Evolutionary conservation across 202 grass and related monocot genomes (phyloP).

Genomic region (Digitaria exilis): DNA sequence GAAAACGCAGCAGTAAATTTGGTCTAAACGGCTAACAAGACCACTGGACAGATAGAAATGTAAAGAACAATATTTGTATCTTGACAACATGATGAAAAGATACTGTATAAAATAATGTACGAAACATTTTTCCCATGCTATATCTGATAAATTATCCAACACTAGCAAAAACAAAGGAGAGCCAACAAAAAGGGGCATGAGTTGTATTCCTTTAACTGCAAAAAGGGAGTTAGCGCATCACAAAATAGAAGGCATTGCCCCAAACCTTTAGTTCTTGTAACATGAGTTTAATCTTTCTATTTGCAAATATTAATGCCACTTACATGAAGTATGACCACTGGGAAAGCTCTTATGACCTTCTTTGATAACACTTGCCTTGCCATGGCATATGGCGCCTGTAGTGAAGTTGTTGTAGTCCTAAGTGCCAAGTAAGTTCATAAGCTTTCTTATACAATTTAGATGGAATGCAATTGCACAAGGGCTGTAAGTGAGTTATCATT

Average conservation of each 20-base stretch:
- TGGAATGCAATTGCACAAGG: slow-evolving; percentile 8
- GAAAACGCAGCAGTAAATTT: background rate
- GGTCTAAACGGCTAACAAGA: background rate
- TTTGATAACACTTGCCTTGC: slow-evolving; percentile 71
- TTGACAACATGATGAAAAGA: background rate
- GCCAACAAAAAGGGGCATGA: background rate
- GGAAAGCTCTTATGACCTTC: slow-evolving; percentile 98
- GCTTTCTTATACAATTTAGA: background rate
- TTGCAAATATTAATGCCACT: slow-evolving; percentile 36
- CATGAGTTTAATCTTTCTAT: background rate
- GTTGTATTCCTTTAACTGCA: background rate
- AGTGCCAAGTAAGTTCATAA: slow-evolving; percentile 14
- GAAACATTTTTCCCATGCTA: background rate
- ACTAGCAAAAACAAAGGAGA: background rate
- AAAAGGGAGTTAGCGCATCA: no score
- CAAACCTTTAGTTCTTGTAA: background rate
- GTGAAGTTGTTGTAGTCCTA: slow-evolving; percentile 73
- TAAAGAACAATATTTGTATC: background rate
- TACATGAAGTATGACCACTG: slow-evolving; percentile 91
- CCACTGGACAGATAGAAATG: background rate
- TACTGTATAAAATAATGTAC: background rate
- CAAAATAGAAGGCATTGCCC: no score
- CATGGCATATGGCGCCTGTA: slow-evolving; percentile 70
- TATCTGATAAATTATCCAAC: background rate
- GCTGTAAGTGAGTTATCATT: background rate